Percentiles rank a stretch among this genome's conserved stretches.
These are phyloP conservation scores for Annulohypoxylon nitens DNA, from an alignment of 495 filamentous ascomycete genomes.

Conservation along the genomic window DNA sequence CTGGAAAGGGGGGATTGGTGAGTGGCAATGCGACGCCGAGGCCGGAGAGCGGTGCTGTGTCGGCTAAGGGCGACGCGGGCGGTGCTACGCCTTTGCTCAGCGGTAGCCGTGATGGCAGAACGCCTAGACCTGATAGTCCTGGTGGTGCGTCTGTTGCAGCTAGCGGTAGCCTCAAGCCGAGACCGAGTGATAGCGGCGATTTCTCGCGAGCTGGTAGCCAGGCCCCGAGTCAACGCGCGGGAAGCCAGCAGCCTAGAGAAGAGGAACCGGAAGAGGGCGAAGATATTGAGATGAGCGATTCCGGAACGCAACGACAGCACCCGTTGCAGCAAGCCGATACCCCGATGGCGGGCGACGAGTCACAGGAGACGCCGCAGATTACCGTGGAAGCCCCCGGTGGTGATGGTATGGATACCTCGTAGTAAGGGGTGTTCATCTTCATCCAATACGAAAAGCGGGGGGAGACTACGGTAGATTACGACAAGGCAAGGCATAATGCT, in stretches of 20 bases:
- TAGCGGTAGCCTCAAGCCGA: slow-evolving; percentile 54
- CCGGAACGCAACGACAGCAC: slow-evolving; percentile 57
- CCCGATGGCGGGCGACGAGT: slow-evolving; percentile 59
- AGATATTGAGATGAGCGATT: slow-evolving; percentile 69
- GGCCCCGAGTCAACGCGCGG: slow-evolving; percentile 62
- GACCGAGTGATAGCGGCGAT: slow-evolving; percentile 62
- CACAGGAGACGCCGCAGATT: slow-evolving; percentile 64
- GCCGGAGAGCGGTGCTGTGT: slow-evolving; percentile 55
- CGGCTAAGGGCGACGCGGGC: slow-evolving; percentile 54
- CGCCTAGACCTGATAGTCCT: slow-evolving; percentile 72
- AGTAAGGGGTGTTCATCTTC: slow-evolving; percentile 15
- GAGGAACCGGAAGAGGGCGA: slow-evolving; percentile 74
- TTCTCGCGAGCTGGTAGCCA: slow-evolving; percentile 60
- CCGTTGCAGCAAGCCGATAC: slow-evolving; percentile 45
- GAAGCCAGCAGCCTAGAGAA: slow-evolving; percentile 57
- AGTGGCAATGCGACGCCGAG: slow-evolving; percentile 57
- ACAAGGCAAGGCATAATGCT: not conserved
- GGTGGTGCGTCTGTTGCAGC: slow-evolving; percentile 13
- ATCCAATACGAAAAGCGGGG: not conserved
- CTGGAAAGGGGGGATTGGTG: slow-evolving; percentile 53
- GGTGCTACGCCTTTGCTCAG: slow-evolving; percentile 62
- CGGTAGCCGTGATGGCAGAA: slow-evolving; percentile 67
- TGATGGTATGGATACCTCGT: slow-evolving; percentile 80
- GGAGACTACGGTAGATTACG: not conserved
- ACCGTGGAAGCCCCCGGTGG: slow-evolving; percentile 64